Base-by-base conservation (phyloP, 768 basidiomycete species). In the Termitomyces sp. region DNA sequence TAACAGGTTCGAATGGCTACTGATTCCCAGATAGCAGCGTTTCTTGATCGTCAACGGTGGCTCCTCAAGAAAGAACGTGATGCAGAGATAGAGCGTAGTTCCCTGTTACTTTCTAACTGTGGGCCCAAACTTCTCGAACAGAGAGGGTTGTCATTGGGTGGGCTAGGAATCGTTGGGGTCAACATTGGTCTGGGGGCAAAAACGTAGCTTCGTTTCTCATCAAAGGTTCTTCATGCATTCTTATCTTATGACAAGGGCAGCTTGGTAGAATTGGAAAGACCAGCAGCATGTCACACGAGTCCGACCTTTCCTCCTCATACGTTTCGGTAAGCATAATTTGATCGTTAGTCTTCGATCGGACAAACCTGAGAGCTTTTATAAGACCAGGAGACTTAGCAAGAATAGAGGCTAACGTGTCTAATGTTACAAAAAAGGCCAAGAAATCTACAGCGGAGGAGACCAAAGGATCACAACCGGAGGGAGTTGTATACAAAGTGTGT, bases 131-230 rank as follows among this genome's bases (percentile, higher is more conserved):
- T 95, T 9, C 79, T 98, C n/a, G 93, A 96, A 69, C 87, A 90
- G 62, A 88, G 89, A 57, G 95, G 95, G 3, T 76, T 98, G 10
- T 87, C 92, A 0, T 70, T 97, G 1, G 82, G 82, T 30, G 87
- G 87, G 45, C 76, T 98, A 5, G 85, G 90, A 1, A 74, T 93
- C 1, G 79, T 82, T 1, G 79, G 81, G 26, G 78, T 94, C n/a
- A 86, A 82, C 51, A 81, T 97, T 18, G 96, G 95, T 3, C 80
- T 98, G 4, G 95, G 94, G 27, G 95, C 95, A 27, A 95, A 95
- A 76, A 95, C 87, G 94, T 96, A 70, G 68, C 72, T 47, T 58
- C 14, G 24, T 7, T n/a, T 36, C 33, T 32, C 4, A 32, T 56
- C 44, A 27, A 46, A 39, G n/a, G 40, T 24, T 46, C 53, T 50